Base-by-base conservation (phyloP, 306 rosid genomes). In the Sicyos baderoa region DNA sequence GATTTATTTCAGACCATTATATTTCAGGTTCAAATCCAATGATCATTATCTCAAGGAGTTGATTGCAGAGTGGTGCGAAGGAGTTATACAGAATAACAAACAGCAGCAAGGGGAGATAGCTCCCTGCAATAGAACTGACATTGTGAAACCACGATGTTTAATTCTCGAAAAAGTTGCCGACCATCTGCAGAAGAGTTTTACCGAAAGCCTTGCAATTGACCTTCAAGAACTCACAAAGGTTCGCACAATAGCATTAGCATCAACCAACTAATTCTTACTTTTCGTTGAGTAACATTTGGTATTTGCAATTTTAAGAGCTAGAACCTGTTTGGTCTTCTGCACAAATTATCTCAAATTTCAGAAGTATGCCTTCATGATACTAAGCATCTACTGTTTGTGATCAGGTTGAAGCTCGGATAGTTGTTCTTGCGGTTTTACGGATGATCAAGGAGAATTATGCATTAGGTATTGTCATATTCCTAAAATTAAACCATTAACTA, bases 331-430 rank as follows among this genome's bases (percentile, higher is more conserved):
- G 17, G 2, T 17, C 15, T 4, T 12, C 5, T 59, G 47, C 19
- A 13, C 16, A 23, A 59, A 59, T 32, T 15, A 9, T 59, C 47
- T 59, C 47, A 27, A 59, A 14, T 59, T 59, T 59, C 40, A 57
- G n/a, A 27, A 27, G 17, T 59, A 32, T 22, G 32, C 56, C 29
- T 16, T 64, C 17, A 21, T 50, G 32, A 70, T 65, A 65, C 11
- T 68, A 77, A 62, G 21, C 14, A 49, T 62, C 42, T 72, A 54
- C 75, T 54, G 70, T 22, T 11, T 77, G 57, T 77, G 71, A 60
- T 80, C 86, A 93, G 97, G 94, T 93, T 73, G 99, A 93, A 86
- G 99, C 97, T 71, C 94, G 96, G 58, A 82, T 93, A 72, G 90
- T 90, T 27, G 81, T 93, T 81, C 96, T 93, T 16, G 97, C 97